phyloP scores from a whole-genome alignment of 805 yeast species.

The Cyberlindnera xylosilytica region DNA sequence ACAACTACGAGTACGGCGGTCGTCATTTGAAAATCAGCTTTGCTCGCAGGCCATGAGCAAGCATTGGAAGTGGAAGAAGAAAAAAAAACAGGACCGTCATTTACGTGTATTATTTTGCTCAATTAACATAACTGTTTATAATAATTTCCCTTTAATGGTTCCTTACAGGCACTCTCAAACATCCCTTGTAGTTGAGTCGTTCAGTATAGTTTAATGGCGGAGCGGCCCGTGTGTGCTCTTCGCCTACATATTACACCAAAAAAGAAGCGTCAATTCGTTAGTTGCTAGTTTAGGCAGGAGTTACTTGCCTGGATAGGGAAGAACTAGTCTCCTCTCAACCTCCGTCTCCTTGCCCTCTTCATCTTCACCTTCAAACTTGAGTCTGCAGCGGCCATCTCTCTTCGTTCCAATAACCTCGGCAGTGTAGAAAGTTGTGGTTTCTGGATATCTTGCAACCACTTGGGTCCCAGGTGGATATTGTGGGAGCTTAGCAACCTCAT shows the following conservation, averaged over 20 bases:
- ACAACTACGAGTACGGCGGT: slow-evolving; percentile 82
- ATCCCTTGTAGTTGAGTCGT: too few relatives aligned
- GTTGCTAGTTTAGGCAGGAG: too few relatives aligned
- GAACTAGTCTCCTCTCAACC: slow-evolving; percentile 78
- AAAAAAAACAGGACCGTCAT: too few relatives aligned
- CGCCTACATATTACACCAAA: too few relatives aligned
- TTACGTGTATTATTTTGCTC: too few relatives aligned
- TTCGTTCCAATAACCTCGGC: slow-evolving; percentile 84
- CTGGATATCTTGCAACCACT: slow-evolving; percentile 93
- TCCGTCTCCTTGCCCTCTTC: slow-evolving; percentile 95
- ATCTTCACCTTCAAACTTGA: slow-evolving; percentile 94
- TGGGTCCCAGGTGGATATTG: slow-evolving; percentile 72
- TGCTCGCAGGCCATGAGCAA: slow-evolving; percentile 41
- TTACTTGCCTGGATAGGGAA: slow-evolving; percentile 56
- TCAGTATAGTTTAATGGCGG: too few relatives aligned
- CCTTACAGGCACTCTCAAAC: too few relatives aligned
- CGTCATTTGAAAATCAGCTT: slow-evolving; percentile 67
- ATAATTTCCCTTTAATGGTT: too few relatives aligned
- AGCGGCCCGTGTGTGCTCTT: too few relatives aligned
- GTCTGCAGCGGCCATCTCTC: slow-evolving; percentile 70
- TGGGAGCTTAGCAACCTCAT: slow-evolving; percentile 38
- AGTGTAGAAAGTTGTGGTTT: slow-evolving; percentile 93
- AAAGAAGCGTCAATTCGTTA: too few relatives aligned
- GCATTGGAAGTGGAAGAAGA: too few relatives aligned
- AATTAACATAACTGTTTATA: too few relatives aligned